Base-by-base conservation (phyloP, 192 early-diverging fungal genomes). In the Gaertneriomyces semiglobifer region DNA sequence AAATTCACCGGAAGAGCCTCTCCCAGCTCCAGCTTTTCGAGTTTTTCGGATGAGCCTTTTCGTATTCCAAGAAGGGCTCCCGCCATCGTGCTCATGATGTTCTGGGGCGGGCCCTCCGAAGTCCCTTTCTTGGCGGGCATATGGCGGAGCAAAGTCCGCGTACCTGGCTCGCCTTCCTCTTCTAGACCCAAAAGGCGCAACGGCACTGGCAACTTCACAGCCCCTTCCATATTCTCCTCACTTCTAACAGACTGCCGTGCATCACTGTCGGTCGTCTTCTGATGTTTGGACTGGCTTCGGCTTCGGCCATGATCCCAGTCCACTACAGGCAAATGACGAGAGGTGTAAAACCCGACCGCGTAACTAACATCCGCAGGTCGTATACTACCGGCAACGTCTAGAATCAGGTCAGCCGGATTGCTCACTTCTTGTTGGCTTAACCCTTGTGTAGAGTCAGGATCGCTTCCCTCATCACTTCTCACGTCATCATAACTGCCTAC, bases 331-430 rank as follows among this genome's bases (percentile, higher is more conserved):
- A 14, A 12, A 3, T 57, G 19, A 4, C 8, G 55, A 5, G 50
- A n/a, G 20, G 18, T 39, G 12, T 38, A 16, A 57, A 38, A 16
- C 0, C 33, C 55, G 20, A 20, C 50, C 14, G 62, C 71, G 46
- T 48, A 54, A 6, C 18, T 65, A 11, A 50, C 50, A 44, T 74
- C 55, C 14, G 19, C 16, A 5, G 10, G 10, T 38, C 7, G 4
- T 41, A 74, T 64, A 7, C 55, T 42, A 11, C 56, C 55, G 3
- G 68, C 73, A 3, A 74, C 51, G 48, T 74, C 73, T 33, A 74
- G 41, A 3, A 74, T 56, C 44, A 64, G 19, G 62, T 74, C 73
- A 6, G 73, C 73, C 7, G 68, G 63, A 66, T 68, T 70, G 7
- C 25, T 9, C 16, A 45, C 59, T n/a, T 44, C 44, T 18, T 44